A percentile compares a stretch with the other conserved stretches of the same genome.
These are phyloP conservation scores for Saccharomyces cerevisiae DNA, from an alignment of 805 yeast species.

Conservation along the genomic window DNA sequence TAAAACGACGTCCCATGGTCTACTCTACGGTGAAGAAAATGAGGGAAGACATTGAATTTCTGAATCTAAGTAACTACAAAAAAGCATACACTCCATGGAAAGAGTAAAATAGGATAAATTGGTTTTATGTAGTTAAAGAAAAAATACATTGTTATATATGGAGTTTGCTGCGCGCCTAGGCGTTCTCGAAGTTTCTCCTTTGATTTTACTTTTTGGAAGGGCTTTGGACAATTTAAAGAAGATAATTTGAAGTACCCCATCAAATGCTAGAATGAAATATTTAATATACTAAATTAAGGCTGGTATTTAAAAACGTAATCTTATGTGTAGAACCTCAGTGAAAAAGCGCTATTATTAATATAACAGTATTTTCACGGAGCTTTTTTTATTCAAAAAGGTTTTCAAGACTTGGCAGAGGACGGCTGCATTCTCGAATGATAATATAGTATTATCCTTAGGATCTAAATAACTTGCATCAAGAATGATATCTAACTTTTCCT, in stretches of 20 bases:
- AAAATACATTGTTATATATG: neutral
- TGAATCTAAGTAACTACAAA: no score
- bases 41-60: neutral
- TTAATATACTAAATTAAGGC: neutral
- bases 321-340: neutral
- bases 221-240: neutral
- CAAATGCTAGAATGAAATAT: neutral
- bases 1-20: neutral
- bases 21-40: neutral
- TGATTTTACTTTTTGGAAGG: neutral
- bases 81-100: neutral
- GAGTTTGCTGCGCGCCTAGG: neutral
- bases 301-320: neutral
- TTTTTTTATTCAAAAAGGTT: constrained; percentile 24
- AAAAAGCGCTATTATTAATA: constrained; percentile 24
- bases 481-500: constrained; percentile 30
- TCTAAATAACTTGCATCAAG: constrained; percentile 30
- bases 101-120: neutral
- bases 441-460: constrained; percentile 23
- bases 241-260: neutral
- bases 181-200: neutral
- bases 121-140: neutral
- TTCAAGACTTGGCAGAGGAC: constrained; percentile 22
- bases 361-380: constrained; percentile 28
- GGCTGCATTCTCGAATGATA: constrained; percentile 22